Conservation (phyloP, 805 yeast genomes). For the Cyberlindnera japonica region DNA sequence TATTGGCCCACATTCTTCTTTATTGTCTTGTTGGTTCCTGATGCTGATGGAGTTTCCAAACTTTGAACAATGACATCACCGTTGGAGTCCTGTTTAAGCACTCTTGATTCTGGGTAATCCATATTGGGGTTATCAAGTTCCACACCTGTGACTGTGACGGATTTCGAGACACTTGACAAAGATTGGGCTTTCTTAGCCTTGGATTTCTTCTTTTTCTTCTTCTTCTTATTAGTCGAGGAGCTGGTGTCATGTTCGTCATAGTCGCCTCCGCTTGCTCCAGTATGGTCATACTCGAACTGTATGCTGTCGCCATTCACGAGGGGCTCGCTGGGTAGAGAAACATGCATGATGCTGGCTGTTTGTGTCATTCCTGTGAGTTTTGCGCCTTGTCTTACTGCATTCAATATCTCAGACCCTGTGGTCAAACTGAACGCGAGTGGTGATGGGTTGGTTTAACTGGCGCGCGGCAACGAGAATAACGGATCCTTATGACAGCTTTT, state of each 20-base stretch:
- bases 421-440: too few relatives aligned
- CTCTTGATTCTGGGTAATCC: conserved; percentile 70
- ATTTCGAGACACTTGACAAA: background rate
- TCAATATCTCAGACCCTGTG: too few relatives aligned
- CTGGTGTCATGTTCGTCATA: conserved; percentile 5
- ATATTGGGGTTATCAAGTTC: conserved; percentile 50
- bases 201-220: conserved; percentile 34
- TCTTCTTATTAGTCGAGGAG: conserved; percentile 14
- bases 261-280: background rate
- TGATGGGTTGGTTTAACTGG: too few relatives aligned
- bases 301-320: conserved; percentile 30
- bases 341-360: background rate
- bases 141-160: conserved; percentile 15
- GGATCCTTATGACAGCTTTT: too few relatives aligned
- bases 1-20: conserved; percentile 37
- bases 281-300: conserved; percentile 29
- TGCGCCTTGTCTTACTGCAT: too few relatives aligned
- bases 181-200: conserved; percentile 16
- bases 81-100: conserved; percentile 65
- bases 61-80: conserved; percentile 74
- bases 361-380: background rate
- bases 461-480: too few relatives aligned
- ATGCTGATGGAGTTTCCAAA: conserved; percentile 25
- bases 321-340: conserved; percentile 2
- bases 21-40: conserved; percentile 4